Evolutionary conservation across 768 basidiomycete species (phyloP), one percentile per base, ranked within the genome.

Genomic region (Phaffia tasmanica): DNA sequence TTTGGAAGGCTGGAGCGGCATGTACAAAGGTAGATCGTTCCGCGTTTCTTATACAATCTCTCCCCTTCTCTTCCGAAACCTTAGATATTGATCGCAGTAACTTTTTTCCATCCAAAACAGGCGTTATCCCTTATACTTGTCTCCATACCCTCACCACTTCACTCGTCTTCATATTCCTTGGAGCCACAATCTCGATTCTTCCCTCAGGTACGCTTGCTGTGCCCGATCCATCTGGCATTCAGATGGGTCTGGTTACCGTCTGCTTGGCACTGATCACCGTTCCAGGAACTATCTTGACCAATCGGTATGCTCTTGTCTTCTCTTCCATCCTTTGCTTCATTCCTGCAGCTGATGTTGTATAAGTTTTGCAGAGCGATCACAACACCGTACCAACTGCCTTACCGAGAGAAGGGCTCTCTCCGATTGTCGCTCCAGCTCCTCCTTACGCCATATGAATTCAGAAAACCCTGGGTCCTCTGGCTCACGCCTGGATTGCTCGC

Each of bases 391-490:
- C 84, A 81, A 73, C 78, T 92, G 46, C 81, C 85, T 2, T 88
- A 82, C 72, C 19, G 46, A 25, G 42, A 48, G 15, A 25, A 47
- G 16, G 25, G 25, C 80, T 86, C 72, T 78, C 81, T 46, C 78
- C 72, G 81, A 64, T 79, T 81, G 68, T 82, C 86, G 23, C 75
- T 90, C 19, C 85, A 86, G 25, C 75, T 85, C 67, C 79, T 91
- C 46, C 79, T 91, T 64, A 91, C 89, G 0, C 86, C 87, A 6
- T 89, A 88, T 7, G 89, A 91, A 74, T 83, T 84, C 62, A 81
- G 82, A 32, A 81, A 81, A 14, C 89, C 88, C 2, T 91, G 88
- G 88, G 80, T 85, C 49, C 74, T 91, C 54, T 91, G 88, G 74
- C 71, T 87, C 51, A 89, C 88, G 1, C 89, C 89, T 0, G 89